Evolutionary conservation across 495 filamentous ascomycete genomes (phyloP), one percentile per base, ranked within the genome.

Genomic region (Bacidia rubella): DNA sequence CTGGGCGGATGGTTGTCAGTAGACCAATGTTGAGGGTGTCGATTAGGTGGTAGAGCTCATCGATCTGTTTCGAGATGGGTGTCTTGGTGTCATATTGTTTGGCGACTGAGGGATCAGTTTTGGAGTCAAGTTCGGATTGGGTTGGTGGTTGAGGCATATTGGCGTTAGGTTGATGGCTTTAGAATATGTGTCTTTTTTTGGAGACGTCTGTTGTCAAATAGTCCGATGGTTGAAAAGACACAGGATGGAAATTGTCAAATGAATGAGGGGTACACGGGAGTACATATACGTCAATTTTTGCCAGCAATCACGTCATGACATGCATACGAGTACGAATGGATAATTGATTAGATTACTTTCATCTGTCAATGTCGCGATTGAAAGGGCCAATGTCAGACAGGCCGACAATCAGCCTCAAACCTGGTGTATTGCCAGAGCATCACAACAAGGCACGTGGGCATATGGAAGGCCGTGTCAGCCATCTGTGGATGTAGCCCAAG

Each of bases 51-150:
- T 61, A 67, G 49, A 68, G 56, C 1, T 68, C 66, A 1, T 60
- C 52, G 44, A 68, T 57, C 46, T 68, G 65, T 54, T 66, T 22
- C 11, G 53, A 47, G 44, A 57, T 64, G 45, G 66, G 58, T 0
- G 66, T 68, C 12, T 57, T 17, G 25, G 49, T 57, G 47, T 68
- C 66, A 47, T 57, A 64, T 51, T 68, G 66, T 41, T 66, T 68
- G 10, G 59, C 11, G 24, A 68, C 63, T 15, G 63, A 60, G 41
- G 66, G 66, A 49, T 68, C 66, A 27, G 58, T 66, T 43, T 63
- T 35, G 22, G 65, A 66, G 29, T 60, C 52, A 42, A 66, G 23
- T 26, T 67, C 63, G 12, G 50, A 39, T 2, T 42, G 24, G 46
- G 55, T 65, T 35, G 65, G 56, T 41, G 49, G 41, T 40, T 68